A percentile compares a stretch with the other conserved stretches of the same genome.
Evolutionary conservation across 768 basidiomycete species (phyloP).

Genomic region (Nidularia sp.): DNA sequence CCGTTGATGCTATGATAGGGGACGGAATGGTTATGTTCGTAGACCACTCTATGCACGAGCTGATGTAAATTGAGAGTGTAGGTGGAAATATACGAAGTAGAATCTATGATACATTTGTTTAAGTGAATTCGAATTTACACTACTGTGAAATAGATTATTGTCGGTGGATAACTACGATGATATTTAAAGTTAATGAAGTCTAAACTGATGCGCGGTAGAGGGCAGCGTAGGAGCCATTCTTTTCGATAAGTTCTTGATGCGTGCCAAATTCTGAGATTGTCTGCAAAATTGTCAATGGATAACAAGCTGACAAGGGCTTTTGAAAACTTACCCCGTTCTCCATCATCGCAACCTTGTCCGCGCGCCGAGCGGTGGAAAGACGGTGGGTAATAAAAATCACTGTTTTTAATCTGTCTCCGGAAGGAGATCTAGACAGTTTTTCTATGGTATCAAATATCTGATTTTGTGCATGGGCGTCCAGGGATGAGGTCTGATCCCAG

Average conservation of each 20-base stretch:
- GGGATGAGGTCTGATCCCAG: conserved; percentile 60
- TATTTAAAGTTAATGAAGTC: conserved; percentile 6
- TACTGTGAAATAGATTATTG: conserved; percentile 2
- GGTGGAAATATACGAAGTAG: neutral
- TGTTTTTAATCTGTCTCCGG: conserved; percentile 60
- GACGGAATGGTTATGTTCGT: conserved; percentile 66
- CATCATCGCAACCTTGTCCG: conserved; percentile 88
- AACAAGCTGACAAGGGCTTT: conserved; percentile 3
- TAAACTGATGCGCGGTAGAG: conserved; percentile 69
- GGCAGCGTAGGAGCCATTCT: conserved; percentile 61
- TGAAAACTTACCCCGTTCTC: conserved; percentile 53
- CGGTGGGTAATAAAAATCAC: conserved; percentile 84
- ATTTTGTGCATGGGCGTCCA: conserved; percentile 78
- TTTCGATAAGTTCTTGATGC: conserved; percentile 60
- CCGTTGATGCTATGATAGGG: conserved; percentile 66
- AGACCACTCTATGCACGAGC: conserved; percentile 53
- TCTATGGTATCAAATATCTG: conserved; percentile 76
- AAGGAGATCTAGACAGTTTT: conserved; percentile 53
- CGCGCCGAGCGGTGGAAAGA: conserved; percentile 74
- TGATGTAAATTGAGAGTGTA: neutral
- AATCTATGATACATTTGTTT: neutral
- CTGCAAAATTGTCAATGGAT: conserved; percentile 26
- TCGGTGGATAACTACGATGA: neutral
- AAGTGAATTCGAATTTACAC: neutral
- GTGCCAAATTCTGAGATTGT: conserved; percentile 75